Evolutionary conservation across 257 asterid genomes (phyloP).

Genomic region (Solanum virginianum): DNA sequence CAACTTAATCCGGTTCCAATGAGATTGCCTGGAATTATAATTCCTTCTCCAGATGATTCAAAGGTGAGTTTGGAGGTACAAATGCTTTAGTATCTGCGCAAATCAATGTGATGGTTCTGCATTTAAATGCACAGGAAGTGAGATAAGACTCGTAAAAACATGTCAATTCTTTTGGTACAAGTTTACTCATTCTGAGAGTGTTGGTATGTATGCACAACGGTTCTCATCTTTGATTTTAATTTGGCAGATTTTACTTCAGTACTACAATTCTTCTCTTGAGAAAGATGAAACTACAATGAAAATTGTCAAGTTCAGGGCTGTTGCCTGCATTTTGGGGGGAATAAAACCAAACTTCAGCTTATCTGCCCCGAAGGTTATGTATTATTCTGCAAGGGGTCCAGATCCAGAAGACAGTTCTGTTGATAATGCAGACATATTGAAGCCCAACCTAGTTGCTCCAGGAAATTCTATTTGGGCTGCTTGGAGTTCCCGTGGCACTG

Average conservation of each 20-base stretch:
- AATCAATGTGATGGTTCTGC: neutral
- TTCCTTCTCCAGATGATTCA: slow-evolving; percentile 80
- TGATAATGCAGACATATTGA: slow-evolving; percentile 62
- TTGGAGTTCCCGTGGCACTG: slow-evolving; percentile 86
- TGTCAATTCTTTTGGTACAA: neutral
- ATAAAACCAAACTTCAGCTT: slow-evolving; percentile 59
- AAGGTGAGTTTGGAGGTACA: slow-evolving; percentile 37
- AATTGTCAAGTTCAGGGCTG: slow-evolving; percentile 60
- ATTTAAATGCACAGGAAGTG: neutral
- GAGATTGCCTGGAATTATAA: slow-evolving; percentile 73
- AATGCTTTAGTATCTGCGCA: neutral
- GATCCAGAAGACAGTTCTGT: slow-evolving; percentile 82
- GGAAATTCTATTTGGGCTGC: slow-evolving; percentile 96
- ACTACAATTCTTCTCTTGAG: slow-evolving; percentile 66
- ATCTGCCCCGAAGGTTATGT: slow-evolving; percentile 86
- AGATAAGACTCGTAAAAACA: neutral
- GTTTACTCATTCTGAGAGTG: neutral
- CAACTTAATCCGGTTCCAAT: slow-evolving; percentile 85
- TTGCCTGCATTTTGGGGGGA: slow-evolving; percentile 83
- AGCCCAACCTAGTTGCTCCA: slow-evolving; percentile 94
- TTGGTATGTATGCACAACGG: neutral
- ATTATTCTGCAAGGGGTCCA: slow-evolving; percentile 95
- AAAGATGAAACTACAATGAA: slow-evolving; percentile 44
- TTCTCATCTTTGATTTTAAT: neutral
- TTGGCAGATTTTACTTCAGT: slow-evolving; percentile 60